These are phyloP conservation scores for Cyberlindnera bimundalis DNA, from an alignment of 805 yeast genomes.

Conservation along the genomic window DNA sequence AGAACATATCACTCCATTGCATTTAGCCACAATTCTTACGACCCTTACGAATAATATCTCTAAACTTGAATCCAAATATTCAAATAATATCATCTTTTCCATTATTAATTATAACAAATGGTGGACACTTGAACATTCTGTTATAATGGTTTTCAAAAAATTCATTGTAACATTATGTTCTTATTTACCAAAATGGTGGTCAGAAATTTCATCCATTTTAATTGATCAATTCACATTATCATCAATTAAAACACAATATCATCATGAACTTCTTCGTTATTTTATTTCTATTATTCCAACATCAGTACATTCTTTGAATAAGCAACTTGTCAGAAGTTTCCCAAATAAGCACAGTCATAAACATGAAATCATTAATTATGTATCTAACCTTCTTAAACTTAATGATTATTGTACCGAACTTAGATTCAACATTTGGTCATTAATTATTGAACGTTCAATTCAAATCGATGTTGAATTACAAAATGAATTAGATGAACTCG, in stretches of 20 bases:
- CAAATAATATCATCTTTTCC: constrained; percentile 53
- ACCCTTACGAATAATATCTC: constrained; percentile 62
- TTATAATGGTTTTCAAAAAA: constrained; percentile 56
- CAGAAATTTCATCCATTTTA: constrained; percentile 71
- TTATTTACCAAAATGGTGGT: constrained; percentile 86
- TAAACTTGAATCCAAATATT: constrained; percentile 48
- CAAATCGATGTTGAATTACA: constrained; percentile 90
- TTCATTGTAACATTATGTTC: constrained; percentile 79
- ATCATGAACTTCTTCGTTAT: constrained; percentile 63
- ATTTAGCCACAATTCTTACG: constrained; percentile 53
- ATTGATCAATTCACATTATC: constrained; percentile 53
- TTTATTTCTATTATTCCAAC: constrained; percentile 79
- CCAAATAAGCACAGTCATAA: constrained; percentile 76
- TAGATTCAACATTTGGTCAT: constrained; percentile 71
- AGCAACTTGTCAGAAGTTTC: constrained; percentile 53
- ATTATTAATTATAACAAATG: constrained; percentile 60
- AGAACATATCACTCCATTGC: constrained; percentile 51
- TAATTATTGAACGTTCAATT: constrained; percentile 74
- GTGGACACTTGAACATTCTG: constrained; percentile 45
- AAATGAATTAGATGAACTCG: constrained; percentile 80
- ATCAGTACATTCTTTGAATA: constrained; percentile 61
- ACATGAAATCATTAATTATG: constrained; percentile 55
- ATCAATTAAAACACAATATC: constrained; percentile 36
- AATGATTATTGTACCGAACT: constrained; percentile 73
- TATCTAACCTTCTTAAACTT: constrained; percentile 56